A percentile compares a stretch with the other conserved stretches of the same genome.
These are phyloP conservation scores for Colletotrichum sidae DNA, from an alignment of 2,329 filamentous ascomycete species.

Conservation along the genomic window DNA sequence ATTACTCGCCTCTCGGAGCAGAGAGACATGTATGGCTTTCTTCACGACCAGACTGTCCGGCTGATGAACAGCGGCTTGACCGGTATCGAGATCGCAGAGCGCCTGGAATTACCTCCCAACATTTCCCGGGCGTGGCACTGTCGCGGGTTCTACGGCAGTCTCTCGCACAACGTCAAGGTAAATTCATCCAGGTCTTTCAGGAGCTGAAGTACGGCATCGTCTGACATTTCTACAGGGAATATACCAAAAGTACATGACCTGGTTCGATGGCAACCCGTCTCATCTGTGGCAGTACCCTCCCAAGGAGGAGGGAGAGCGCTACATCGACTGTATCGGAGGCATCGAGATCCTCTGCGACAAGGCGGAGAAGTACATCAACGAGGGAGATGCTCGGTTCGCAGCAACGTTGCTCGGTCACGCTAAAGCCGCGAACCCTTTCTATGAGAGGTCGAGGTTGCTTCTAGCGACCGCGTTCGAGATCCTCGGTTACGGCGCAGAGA, in stretches of 20 bases:
- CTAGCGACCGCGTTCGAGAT: conserved; percentile 47
- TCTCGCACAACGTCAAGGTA: conserved; percentile 52
- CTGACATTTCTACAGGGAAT: conserved; percentile 31
- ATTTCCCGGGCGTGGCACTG: conserved; percentile 46
- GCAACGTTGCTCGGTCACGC: conserved; percentile 1
- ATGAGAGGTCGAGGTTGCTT: conserved; percentile 29
- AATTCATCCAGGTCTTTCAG: neutral
- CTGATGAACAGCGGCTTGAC: conserved; percentile 51
- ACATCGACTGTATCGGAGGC: conserved; percentile 52
- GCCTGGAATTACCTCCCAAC: conserved; percentile 46
- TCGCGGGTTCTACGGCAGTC: conserved; percentile 50
- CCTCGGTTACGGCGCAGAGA: conserved; percentile 52
- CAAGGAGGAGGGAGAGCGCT: conserved; percentile 46
- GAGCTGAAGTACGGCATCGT: conserved; percentile 16
- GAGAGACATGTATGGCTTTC: conserved; percentile 52
- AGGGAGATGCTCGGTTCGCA: neutral
- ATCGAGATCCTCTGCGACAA: conserved; percentile 43
- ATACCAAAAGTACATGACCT: conserved; percentile 40
- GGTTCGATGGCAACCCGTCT: conserved; percentile 41
- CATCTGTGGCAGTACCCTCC: conserved; percentile 45
- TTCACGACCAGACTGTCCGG: conserved; percentile 54
- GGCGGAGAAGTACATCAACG: neutral
- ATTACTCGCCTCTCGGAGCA: conserved; percentile 46
- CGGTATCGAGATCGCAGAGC: conserved; percentile 53
- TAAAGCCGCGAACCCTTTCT: neutral